Evolutionary conservation across 169 alveolate genomes (phyloP), one percentile per base, ranked within the genome.

Genomic region (Nephromyces sp.): DNA sequence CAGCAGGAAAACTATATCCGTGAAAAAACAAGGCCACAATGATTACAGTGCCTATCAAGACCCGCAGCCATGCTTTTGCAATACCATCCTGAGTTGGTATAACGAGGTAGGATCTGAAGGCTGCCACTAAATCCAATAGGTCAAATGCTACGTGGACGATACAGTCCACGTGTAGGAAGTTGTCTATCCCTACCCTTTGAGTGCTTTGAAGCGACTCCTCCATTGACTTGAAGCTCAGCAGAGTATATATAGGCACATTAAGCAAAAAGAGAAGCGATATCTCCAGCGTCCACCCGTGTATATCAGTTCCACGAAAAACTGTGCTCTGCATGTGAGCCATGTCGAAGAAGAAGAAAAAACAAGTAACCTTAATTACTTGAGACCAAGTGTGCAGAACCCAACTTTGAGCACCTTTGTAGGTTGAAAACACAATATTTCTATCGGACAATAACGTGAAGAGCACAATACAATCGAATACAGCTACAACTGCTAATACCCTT

Each of bases 1-100:
- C 82, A 6, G 85, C 52, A 29, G 87, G 87, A 32, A 81, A 81
- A n/a, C 85, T 77, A 35, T 77, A 66, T 4, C 81, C 84, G 52
- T 81, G 87, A 21, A 81, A 76, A 67, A 81, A 81, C 31, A 81
- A 25, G n/a, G 82, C 84, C 35, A 81, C 65, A 21, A 79, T 52
- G 30, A 81, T 57, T 21, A 81, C 75, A 3, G 76, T 31, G 2
- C 87, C 87, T 27, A 79, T 72, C 24, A 77, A 66, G 33, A 78
- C 33, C 32, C 70, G 72, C 34, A 81, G 74, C 87, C 87, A 81
- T 43, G 75, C 34, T 33, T 76, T 75, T n/a, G n/a, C n/a, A n/a
- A n/a, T n/a, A n/a, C 57, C 57, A n/a, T n/a, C 57, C 29, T 81
- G 79, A 66, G 72, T 43, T 22, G 87, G 87, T 24, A 69, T 66